Base-by-base conservation (phyloP, 140 eudicot genomes). In the Senecio squalidus region DNA sequence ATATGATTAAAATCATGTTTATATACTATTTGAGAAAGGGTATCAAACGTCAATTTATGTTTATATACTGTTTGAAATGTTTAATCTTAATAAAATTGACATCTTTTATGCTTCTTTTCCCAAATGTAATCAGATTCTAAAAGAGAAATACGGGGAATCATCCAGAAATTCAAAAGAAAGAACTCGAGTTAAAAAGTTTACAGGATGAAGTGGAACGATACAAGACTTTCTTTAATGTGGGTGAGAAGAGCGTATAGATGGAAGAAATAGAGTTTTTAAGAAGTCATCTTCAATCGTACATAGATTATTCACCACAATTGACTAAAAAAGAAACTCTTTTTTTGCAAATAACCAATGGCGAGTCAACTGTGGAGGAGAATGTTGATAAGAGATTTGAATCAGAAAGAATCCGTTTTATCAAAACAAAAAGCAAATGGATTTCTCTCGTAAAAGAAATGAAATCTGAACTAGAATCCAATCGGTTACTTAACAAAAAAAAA, bases 251-350 rank as follows among this genome's bases (percentile, higher is more conserved):
- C 68, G 84, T 87, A 13, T 40, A 88, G 49, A 23, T 84, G 57
- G 96, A 93, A 72, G 99, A 93, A 69, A 82, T 93, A 64, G 93
- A 79, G 68, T 88, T 84, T 77, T 64, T 88, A 60, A 80, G 89
- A 67, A 65, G 72, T 69, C 99, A 93, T 59, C 90, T 88, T 57
- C 95, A 82, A 16, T 76, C 73, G 39, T 93, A 84, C 62, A 47
- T 87, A 4, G 94, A 93, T 27, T 65, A 68, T 74, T 78, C 95
- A 52, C 82, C 82, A 1, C 78, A 81, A 62, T 31, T 67, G 30
- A 28, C 78, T 22, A 74, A 66, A 57, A 70, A 72, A 56, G 66
- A 71, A 58, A 70, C 54, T 53, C 77, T 87, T 52, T 45, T 84
- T 29, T 67, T 78, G 63, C 83, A 80, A 70, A 75, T 82, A 60